These are phyloP conservation scores for Pilasporangium apinafurcum DNA, from an alignment of 352 stramenopile species.

Conservation along the genomic window DNA sequence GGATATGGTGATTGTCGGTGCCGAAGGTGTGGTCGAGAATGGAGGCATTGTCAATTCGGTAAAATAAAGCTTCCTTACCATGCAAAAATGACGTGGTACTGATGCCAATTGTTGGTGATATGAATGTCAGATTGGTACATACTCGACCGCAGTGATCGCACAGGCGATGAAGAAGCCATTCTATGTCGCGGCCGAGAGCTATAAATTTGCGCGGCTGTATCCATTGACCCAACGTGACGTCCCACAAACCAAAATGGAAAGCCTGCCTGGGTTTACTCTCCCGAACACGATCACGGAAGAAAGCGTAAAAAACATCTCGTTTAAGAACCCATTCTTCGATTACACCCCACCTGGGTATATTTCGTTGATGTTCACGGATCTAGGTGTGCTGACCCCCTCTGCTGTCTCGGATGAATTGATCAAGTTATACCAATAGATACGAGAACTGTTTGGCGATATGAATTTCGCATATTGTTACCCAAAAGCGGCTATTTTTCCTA, in stretches of 20 bases:
- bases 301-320: slow-evolving; percentile 53
- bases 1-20: slow-evolving; percentile 95
- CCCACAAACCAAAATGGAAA: slow-evolving; percentile 64
- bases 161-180: slow-evolving; percentile 95
- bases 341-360: slow-evolving; percentile 98
- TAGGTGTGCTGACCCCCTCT: slow-evolving; percentile 96
- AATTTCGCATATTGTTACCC: no score
- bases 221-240: slow-evolving; percentile 96
- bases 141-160: slow-evolving; percentile 91
- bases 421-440: slow-evolving; percentile 94
- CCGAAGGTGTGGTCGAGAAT: slow-evolving; percentile 96
- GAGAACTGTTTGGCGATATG: not conserved
- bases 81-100: no score
- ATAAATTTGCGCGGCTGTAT: slow-evolving; percentile 98
- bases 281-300: slow-evolving; percentile 8
- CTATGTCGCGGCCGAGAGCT: slow-evolving; percentile 97
- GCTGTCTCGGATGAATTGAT: slow-evolving; percentile 98
- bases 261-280: slow-evolving; percentile 13
- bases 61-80: no score
- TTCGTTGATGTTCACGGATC: slow-evolving; percentile 97
- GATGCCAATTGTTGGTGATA: not conserved
- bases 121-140: slow-evolving; percentile 88
- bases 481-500: no score
- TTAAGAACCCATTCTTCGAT: slow-evolving; percentile 91
- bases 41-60: slow-evolving; percentile 97